phyloP scores from a whole-genome alignment of 129 eudicot species.

The Artemisia annua region DNA sequence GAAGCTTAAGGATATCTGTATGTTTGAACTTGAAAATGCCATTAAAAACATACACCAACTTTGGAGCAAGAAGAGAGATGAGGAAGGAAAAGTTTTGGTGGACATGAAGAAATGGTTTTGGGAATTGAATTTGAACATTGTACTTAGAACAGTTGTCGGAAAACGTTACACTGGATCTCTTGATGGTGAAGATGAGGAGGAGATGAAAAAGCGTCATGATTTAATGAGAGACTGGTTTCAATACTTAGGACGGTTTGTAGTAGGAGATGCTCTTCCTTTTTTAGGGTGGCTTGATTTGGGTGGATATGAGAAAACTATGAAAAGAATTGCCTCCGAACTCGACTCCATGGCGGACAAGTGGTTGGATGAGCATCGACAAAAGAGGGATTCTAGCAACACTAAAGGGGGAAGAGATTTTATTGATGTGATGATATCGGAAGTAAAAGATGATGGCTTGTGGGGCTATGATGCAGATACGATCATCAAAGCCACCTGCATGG shows the following conservation, averaged over 20 bases:
- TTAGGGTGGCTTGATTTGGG: slow-evolving; percentile 11
- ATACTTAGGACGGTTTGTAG: neutral
- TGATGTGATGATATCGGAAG: slow-evolving; percentile 12
- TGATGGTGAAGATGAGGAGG: neutral
- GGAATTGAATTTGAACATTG: slow-evolving; percentile 3
- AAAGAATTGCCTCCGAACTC: neutral
- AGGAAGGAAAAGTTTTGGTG: neutral
- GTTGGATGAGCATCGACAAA: neutral
- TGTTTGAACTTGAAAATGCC: slow-evolving; percentile 6
- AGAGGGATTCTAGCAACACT: neutral
- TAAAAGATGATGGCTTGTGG: neutral
- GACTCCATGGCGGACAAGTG: neutral
- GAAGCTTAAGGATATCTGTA: neutral
- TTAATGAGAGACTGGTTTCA: neutral
- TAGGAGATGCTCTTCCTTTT: neutral
- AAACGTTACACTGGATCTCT: slow-evolving; percentile 1
- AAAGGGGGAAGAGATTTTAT: neutral
- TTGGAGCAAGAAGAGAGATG: neutral
- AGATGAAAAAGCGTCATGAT: neutral
- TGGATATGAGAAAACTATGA: slow-evolving; percentile 11
- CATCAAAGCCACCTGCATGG: slow-evolving; percentile 11
- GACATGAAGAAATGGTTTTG: slow-evolving; percentile 13
- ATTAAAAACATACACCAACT: neutral
- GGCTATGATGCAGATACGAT: slow-evolving; percentile 8
- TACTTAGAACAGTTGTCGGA: slow-evolving; percentile 2